phyloP scores from a whole-genome alignment of 495 filamentous ascomycete species.

The Echria macrotheca region DNA sequence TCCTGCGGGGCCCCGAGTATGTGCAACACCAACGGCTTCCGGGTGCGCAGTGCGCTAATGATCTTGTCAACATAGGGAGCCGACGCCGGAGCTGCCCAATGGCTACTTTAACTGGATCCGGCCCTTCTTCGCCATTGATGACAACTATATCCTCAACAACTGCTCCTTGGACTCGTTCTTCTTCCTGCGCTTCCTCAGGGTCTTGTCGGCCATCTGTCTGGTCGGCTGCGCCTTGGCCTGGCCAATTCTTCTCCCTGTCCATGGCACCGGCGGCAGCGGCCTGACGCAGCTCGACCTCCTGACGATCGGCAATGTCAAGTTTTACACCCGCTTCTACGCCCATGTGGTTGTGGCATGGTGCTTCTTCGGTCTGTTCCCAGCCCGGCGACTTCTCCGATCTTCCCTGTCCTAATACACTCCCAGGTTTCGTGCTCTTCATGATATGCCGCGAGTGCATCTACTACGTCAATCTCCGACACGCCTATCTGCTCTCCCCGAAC shows the following conservation, averaged over 20 bases:
- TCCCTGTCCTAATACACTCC: neutral
- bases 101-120: slow-evolving; percentile 64
- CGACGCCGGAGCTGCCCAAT: slow-evolving; percentile 58
- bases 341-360: slow-evolving; percentile 54
- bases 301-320: slow-evolving; percentile 61
- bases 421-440: slow-evolving; percentile 61
- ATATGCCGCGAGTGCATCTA: slow-evolving; percentile 63
- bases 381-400: neutral
- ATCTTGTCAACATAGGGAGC: slow-evolving; percentile 42
- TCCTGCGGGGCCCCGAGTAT: slow-evolving; percentile 28
- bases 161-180: slow-evolving; percentile 71
- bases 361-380: slow-evolving; percentile 56
- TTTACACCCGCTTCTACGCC: slow-evolving; percentile 52
- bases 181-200: slow-evolving; percentile 73
- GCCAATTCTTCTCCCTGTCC: slow-evolving; percentile 74
- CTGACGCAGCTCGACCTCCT: slow-evolving; percentile 57
- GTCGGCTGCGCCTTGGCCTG: slow-evolving; percentile 66
- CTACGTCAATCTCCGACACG: slow-evolving; percentile 64
- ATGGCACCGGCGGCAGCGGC: slow-evolving; percentile 61
- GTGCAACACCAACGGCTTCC: slow-evolving; percentile 3
- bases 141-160: slow-evolving; percentile 58
- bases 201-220: slow-evolving; percentile 63
- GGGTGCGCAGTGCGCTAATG: slow-evolving; percentile 5
- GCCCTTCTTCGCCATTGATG: slow-evolving; percentile 55
- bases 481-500: slow-evolving; percentile 64